Evolutionary conservation across 129 eudicot genomes (phyloP).

Genomic region (Chrysanthemum seticuspe): DNA sequence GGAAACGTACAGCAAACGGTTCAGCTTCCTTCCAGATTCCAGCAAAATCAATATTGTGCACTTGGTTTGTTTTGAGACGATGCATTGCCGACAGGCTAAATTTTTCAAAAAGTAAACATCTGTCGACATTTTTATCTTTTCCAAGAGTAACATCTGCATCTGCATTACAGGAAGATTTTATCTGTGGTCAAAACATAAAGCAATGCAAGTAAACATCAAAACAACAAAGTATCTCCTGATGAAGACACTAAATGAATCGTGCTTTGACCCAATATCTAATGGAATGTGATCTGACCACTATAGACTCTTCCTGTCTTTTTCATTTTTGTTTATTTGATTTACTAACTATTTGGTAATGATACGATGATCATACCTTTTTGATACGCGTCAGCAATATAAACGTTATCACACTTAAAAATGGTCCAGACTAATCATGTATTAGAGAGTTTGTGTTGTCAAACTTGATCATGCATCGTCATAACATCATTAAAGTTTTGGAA

Average conservation of each 20-base stretch:
- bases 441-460: not conserved
- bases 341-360: not conserved
- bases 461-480: not conserved
- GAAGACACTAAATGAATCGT: not conserved
- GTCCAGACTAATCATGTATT: no score
- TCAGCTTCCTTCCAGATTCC: constrained; percentile 13
- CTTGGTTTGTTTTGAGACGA: constrained; percentile 60
- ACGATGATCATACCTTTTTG: no score
- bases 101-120: constrained; percentile 51
- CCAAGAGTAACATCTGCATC: not conserved
- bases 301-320: not conserved
- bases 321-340: not conserved
- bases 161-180: not conserved
- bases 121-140: constrained; percentile 28
- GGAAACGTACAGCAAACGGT: constrained; percentile 8
- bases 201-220: no score
- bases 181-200: not conserved
- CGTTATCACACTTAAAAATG: no score
- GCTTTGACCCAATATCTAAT: constrained; percentile 7
- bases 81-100: constrained; percentile 60
- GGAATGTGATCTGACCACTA: constrained; percentile 2
- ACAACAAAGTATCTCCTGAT: no score
- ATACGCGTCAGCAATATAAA: no score
- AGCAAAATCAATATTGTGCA: constrained; percentile 1
- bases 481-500: not conserved